These are phyloP conservation scores for Rhododendron williamsianum DNA, from an alignment of 148 eudicot species.

Conservation along the genomic window DNA sequence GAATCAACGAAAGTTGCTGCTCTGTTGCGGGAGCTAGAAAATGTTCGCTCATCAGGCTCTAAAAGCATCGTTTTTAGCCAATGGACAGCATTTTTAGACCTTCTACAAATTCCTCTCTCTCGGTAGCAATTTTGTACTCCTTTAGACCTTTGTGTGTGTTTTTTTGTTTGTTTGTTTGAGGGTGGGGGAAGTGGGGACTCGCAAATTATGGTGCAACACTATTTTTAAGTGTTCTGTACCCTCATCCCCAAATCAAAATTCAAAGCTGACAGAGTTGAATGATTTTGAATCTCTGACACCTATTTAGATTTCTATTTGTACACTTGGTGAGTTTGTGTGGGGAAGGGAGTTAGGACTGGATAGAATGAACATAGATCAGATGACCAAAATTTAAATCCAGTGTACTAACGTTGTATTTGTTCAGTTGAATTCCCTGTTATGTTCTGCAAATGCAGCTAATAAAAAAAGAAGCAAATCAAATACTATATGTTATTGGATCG, in stretches of 20 bases:
- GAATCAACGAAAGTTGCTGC: slow-evolving; percentile 88
- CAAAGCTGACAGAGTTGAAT: neutral
- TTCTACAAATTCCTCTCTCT: slow-evolving; percentile 82
- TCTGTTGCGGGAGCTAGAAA: slow-evolving; percentile 68
- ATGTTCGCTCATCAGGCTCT: slow-evolving; percentile 55
- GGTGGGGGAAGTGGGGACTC: neutral
- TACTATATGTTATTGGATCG: neutral
- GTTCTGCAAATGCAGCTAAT: neutral
- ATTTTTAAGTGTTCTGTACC: neutral
- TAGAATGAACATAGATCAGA: neutral
- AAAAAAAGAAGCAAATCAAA: neutral
- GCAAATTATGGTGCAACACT: neutral
- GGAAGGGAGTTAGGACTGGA: neutral
- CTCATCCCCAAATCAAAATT: neutral
- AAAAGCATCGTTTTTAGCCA: slow-evolving; percentile 95
- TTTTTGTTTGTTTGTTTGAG: neutral
- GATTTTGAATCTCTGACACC: neutral
- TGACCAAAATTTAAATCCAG: neutral
- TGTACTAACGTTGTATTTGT: neutral
- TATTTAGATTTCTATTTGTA: neutral
- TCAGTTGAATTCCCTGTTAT: neutral
- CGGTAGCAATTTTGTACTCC: slow-evolving; percentile 41
- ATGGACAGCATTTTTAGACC: slow-evolving; percentile 97
- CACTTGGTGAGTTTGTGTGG: neutral
- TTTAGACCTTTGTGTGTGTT: neutral